Conservation (phyloP, 345 rosid species). For the Lepidium africanum region DNA sequence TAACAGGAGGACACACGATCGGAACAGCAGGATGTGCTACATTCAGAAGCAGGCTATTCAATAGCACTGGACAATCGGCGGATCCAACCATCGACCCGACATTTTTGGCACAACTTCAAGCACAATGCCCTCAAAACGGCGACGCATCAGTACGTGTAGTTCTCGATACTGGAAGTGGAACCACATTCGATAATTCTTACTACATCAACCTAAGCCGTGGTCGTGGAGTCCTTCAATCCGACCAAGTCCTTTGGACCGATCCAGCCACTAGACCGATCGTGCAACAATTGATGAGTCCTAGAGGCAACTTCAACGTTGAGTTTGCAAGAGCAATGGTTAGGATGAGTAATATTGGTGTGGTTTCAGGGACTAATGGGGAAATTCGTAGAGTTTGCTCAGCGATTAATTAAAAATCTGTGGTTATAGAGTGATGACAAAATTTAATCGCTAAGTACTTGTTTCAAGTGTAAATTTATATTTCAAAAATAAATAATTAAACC, state of each 20-base stretch:
- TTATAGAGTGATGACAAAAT: background rate
- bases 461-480: constrained; percentile 4
- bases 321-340: constrained; percentile 57
- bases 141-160: constrained; percentile 34
- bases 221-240: constrained; percentile 40
- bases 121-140: constrained; percentile 40
- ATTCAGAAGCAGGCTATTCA: constrained; percentile 38
- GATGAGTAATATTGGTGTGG: constrained; percentile 55
- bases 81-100: constrained; percentile 36
- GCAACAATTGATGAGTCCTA: constrained; percentile 31
- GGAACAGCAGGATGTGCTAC: constrained; percentile 44
- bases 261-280: constrained; percentile 35
- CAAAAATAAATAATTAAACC: constrained; percentile 2
- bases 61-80: constrained; percentile 21
- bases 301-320: constrained; percentile 36
- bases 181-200: constrained; percentile 41
- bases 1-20: constrained; percentile 48
- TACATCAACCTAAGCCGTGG: constrained; percentile 38
- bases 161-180: constrained; percentile 41
- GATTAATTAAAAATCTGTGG: constrained; percentile 26
- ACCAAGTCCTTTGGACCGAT: constrained; percentile 36
- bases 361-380: constrained; percentile 39
- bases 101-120: constrained; percentile 32
- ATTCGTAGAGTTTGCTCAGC: constrained; percentile 47
- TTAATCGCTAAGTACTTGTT: constrained; percentile 8